A percentile compares a stretch with the other conserved stretches of the same genome.
phyloP scores from a whole-genome alignment of 805 yeast species.

The Nakazawaea laoshanensis region DNA sequence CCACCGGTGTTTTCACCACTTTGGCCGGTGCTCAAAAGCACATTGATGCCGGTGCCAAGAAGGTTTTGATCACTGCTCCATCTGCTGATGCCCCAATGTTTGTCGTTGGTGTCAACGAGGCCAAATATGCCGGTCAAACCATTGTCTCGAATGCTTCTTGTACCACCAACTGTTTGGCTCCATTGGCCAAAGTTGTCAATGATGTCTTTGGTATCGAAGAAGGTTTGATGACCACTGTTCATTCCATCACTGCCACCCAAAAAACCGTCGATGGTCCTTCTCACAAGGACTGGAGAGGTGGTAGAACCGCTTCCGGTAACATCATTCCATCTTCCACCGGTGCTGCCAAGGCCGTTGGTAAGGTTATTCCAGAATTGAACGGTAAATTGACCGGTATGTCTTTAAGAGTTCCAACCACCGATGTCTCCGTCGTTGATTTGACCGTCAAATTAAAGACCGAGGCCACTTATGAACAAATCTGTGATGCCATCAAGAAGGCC shows the following conservation, averaged over 20 bases:
- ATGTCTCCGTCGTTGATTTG: slow-evolving; percentile 89
- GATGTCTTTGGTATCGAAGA: slow-evolving; percentile 82
- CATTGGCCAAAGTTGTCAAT: slow-evolving; percentile 84
- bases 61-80: slow-evolving; percentile 92
- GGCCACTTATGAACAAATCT: slow-evolving; percentile 78
- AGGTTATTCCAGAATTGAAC: slow-evolving; percentile 83
- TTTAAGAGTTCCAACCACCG: slow-evolving; percentile 88
- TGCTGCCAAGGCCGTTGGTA: slow-evolving; percentile 97
- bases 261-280: slow-evolving; percentile 97
- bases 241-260: slow-evolving; percentile 94
- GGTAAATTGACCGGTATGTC: slow-evolving; percentile 95
- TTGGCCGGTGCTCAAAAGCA: slow-evolving; percentile 76
- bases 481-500: slow-evolving; percentile 66
- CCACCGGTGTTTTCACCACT: slow-evolving; percentile 91
- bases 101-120: slow-evolving; percentile 85
- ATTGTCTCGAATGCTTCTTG: slow-evolving; percentile 91
- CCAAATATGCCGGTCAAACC: slow-evolving; percentile 65
- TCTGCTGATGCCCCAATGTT: slow-evolving; percentile 93
- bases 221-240: slow-evolving; percentile 94
- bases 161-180: slow-evolving; percentile 94
- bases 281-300: slow-evolving; percentile 98
- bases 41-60: slow-evolving; percentile 87
- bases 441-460: slow-evolving; percentile 74
- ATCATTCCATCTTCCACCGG: slow-evolving; percentile 94
- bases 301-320: slow-evolving; percentile 94